These are phyloP conservation scores for Hygrophorus pudorinus DNA, from an alignment of 768 basidiomycete species.

Conservation along the genomic window DNA sequence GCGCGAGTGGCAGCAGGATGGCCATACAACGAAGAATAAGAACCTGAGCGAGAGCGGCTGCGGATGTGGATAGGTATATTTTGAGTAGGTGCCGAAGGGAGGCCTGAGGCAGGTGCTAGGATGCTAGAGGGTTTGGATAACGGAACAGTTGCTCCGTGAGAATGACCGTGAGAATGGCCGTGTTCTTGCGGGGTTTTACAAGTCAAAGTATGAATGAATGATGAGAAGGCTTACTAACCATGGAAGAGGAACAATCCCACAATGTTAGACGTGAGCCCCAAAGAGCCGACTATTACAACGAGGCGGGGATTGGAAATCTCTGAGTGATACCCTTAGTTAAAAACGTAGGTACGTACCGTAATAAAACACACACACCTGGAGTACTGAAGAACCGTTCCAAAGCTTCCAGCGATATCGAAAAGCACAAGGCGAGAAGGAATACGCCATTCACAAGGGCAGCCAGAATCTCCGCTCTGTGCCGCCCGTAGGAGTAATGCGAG, in stretches of 20 bases:
- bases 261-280: conserved; percentile 86
- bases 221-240: conserved; percentile 38
- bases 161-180: conserved; percentile 51
- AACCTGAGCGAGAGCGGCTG: conserved; percentile 27
- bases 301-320: conserved; percentile 86
- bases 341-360: conserved; percentile 1
- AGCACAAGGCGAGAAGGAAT: conserved; percentile 92
- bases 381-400: conserved; percentile 80
- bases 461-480: conserved; percentile 95
- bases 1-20: conserved; percentile 65
- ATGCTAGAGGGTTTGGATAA: conserved; percentile 32
- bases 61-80: conserved; percentile 6
- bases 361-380: conserved; percentile 42
- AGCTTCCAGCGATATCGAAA: conserved; percentile 91
- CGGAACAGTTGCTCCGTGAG: conserved; percentile 26
- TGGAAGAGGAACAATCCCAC: conserved; percentile 93
- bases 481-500: conserved; percentile 89
- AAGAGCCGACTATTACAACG: conserved; percentile 81
- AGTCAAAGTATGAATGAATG: conserved; percentile 1
- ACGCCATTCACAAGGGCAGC: conserved; percentile 95
- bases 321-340: conserved; percentile 18
- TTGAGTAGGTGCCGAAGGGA: conserved; percentile 20
- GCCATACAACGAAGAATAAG: conserved; percentile 59
- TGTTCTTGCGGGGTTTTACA: conserved; percentile 38
- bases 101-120: conserved; percentile 14